Evolutionary conservation across 2,329 filamentous ascomycete genomes (phyloP).

Genomic region (Samsoniella hepiali): DNA sequence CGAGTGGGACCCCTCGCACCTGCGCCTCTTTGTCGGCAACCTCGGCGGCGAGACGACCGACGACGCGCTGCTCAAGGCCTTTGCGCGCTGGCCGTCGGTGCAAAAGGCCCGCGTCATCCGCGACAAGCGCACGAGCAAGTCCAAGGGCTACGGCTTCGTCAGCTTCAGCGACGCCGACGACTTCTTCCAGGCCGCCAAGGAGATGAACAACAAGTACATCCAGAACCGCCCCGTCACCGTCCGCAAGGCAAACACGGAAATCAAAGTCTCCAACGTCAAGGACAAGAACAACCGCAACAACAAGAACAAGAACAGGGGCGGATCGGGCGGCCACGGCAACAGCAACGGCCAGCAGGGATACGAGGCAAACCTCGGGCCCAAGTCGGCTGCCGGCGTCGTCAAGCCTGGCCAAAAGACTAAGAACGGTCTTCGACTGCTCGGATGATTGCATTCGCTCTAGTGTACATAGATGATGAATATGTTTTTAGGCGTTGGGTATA

Average conservation of each 20-base stretch:
- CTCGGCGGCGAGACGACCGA: conserved; percentile 96
- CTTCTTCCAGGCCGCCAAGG: conserved; percentile 92
- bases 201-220: conserved; percentile 99
- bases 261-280: conserved; percentile 70
- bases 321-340: conserved; percentile 30
- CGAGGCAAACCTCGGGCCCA: conserved; percentile 51
- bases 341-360: conserved; percentile 31
- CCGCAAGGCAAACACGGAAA: conserved; percentile 85
- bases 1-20: conserved; percentile 94
- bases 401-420: conserved; percentile 67
- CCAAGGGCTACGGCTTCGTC: conserved; percentile 94
- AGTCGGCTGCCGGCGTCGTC: conserved; percentile 49
- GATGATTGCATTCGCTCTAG: conserved; percentile 34
- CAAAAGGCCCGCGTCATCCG: conserved; percentile 91
- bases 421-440: conserved; percentile 59
- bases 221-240: conserved; percentile 91
- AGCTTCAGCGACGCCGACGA: conserved; percentile 94
- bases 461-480: not conserved
- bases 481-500: not conserved
- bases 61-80: conserved; percentile 91
- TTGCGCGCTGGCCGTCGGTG: conserved; percentile 80
- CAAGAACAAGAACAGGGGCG: conserved; percentile 36
- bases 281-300: conserved; percentile 51
- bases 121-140: conserved; percentile 94
- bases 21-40: conserved; percentile 94